Evolutionary conservation across 202 grass and related monocot species (phyloP).

Genomic region (Setaria italica): DNA sequence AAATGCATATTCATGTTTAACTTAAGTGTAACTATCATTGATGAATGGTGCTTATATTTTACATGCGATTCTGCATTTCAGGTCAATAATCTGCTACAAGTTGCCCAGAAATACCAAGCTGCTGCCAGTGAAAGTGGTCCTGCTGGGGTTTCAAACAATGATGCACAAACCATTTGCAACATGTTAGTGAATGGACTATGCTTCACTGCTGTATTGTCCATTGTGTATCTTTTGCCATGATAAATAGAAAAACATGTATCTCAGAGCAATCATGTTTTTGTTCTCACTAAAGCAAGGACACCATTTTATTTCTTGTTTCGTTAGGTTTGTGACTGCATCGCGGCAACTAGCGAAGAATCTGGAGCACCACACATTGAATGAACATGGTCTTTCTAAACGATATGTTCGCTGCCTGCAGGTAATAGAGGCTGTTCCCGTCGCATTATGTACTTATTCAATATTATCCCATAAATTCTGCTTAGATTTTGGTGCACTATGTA

Average conservation of each 20-base stretch:
- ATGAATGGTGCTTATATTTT: conserved; percentile 32
- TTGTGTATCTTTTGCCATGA: conserved; percentile 18
- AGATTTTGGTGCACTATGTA: not conserved
- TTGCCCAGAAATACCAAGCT: conserved; percentile 86
- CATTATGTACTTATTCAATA: conserved; percentile 14
- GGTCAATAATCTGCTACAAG: conserved; percentile 83
- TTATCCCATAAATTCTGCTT: not conserved
- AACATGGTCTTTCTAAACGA: conserved; percentile 96
- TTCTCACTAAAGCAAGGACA: not conserved
- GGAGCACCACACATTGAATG: conserved; percentile 83
- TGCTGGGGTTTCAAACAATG: conserved; percentile 63
- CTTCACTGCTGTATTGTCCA: not conserved
- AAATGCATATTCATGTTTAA: conserved; percentile 15
- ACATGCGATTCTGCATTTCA: conserved; percentile 40
- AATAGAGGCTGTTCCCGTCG: not conserved
- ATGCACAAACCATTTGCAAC: conserved; percentile 73
- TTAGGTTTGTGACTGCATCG: conserved; percentile 80
- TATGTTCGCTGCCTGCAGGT: conserved; percentile 97
- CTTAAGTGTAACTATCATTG: conserved; percentile 14
- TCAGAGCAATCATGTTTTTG: conserved; percentile 6
- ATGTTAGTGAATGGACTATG: conserved; percentile 62
- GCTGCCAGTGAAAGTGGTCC: conserved; percentile 63
- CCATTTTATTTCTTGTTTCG: conserved; percentile 27
- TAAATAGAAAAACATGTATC: conserved; percentile 24
- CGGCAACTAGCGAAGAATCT: conserved; percentile 86